Evolutionary conservation across 2,329 filamentous ascomycete genomes (phyloP), one percentile per base, ranked within the genome.

Genomic region (Xylaria sp.): DNA sequence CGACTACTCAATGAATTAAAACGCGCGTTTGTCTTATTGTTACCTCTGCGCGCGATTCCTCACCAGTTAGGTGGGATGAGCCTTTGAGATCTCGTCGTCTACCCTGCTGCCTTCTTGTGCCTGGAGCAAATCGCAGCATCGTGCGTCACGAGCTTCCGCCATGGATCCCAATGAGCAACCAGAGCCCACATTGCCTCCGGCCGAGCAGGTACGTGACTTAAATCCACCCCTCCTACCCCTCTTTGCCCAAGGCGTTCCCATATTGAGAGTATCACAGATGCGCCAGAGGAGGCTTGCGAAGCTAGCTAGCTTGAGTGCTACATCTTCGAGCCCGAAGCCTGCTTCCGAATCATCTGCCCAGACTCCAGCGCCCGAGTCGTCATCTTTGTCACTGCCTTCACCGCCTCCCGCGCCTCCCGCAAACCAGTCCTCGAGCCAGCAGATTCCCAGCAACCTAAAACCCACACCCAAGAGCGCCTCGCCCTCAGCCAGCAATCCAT

Each of bases 401-500:
- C 60, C 51, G 23, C 39, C 62, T 12, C 70, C 52, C 37, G 74
- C 51, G 23, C 39, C 62, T 12, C 70, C 52, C 37, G 74, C 70
- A 37, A 71, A 64, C 13, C 61, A 72, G 41, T 41, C 60, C 48
- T 69, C 72, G 28, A 73, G 48, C 64, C 74, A 59, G 28, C 74
- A 69, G 34, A 73, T 61, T 7, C 70, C 55, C 69, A 63, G 61
- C 56, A 70, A 64, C 66, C 69, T 34, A 23, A 63, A 58, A 13
- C 55, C 69, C 3, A 56, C 50, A 58, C 69, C 74, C 7, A 72
- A 72, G 70, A 63, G 74, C 34, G 50, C 75, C n/a, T 61, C 72
- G 5, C 15, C 76, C n/a, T 61, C 72, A 4, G 15, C 76, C 15
- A 58, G 73, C 1, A 84, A 82, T 65, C 80, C 83, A 9, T 83